These are phyloP conservation scores for Verticillium alfalfae DNA, from an alignment of 2,329 filamentous ascomycete genomes.

Conservation along the genomic window DNA sequence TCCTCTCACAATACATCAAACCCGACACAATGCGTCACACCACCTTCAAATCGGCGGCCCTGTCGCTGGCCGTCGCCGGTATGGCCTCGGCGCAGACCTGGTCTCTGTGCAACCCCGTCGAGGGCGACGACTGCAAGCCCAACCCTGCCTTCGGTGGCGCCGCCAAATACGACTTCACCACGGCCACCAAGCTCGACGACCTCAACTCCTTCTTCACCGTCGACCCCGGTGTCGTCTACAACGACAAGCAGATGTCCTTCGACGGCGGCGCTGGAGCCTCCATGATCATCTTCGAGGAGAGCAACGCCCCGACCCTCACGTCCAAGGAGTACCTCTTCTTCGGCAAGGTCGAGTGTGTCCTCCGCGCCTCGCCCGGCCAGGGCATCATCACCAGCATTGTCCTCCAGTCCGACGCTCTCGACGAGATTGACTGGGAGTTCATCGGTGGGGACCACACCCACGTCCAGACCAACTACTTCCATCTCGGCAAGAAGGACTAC, in stretches of 20 bases:
- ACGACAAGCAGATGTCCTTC: conserved; percentile 25
- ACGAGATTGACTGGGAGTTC: conserved; percentile 49
- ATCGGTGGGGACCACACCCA: conserved; percentile 21
- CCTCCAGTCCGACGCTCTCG: conserved; percentile 42
- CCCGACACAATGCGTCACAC: background rate
- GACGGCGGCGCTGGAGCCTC: conserved; percentile 35
- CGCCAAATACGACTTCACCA: conserved; percentile 8
- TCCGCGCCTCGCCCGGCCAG: conserved; percentile 39
- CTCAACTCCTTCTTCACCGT: conserved; percentile 48
- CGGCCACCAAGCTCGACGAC: conserved; percentile 23
- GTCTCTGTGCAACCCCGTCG: conserved; percentile 11
- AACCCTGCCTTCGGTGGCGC: conserved; percentile 11
- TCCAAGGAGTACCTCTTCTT: conserved; percentile 47
- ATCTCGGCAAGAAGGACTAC: conserved; percentile 50
- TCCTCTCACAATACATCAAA: background rate
- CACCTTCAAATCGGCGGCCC: background rate
- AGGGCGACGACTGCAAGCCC: conserved; percentile 11
- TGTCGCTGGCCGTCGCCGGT: conserved; percentile 6
- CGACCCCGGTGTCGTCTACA: conserved; percentile 37
- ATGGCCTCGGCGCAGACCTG: conserved; percentile 10
- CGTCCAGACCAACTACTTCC: conserved; percentile 47
- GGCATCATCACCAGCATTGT: conserved; percentile 45
- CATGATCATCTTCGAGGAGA: conserved; percentile 41
- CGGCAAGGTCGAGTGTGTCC: conserved; percentile 39
- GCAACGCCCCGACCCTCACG: conserved; percentile 39